These are phyloP conservation scores for Fraxinus dipetala DNA, from an alignment of 305 asterid genomes.

Conservation along the genomic window DNA sequence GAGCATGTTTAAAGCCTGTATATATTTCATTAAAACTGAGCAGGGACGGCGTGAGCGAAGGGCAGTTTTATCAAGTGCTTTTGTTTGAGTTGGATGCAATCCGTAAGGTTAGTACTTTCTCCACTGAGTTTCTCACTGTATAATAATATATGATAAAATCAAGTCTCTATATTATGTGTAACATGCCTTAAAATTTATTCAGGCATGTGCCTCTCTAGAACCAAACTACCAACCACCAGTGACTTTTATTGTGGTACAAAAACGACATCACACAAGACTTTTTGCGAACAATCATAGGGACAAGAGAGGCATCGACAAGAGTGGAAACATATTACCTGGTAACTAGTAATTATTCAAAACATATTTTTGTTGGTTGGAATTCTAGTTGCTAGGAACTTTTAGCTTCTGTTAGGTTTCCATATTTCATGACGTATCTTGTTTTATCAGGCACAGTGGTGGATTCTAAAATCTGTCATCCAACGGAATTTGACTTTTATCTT, in stretches of 20 bases:
- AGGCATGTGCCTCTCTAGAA: conserved; percentile 97
- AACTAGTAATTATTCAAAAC: neutral
- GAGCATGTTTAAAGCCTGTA: neutral
- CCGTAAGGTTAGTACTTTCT: conserved; percentile 58
- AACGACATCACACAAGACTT: conserved; percentile 88
- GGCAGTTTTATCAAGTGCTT: conserved; percentile 96
- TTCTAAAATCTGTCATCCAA: conserved; percentile 94
- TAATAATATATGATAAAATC: neutral
- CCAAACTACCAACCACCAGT: conserved; percentile 98
- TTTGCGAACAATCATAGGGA: conserved; percentile 92
- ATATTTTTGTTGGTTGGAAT: neutral
- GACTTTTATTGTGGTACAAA: conserved; percentile 90
- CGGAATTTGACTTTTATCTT: conserved; percentile 93
- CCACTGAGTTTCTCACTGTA: neutral
- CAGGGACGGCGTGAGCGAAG: conserved; percentile 99
- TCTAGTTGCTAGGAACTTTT: neutral
- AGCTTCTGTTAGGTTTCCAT: neutral
- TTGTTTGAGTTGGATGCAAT: conserved; percentile 96
- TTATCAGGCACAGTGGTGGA: conserved; percentile 87
- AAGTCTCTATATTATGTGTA: neutral
- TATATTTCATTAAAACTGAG: neutral
- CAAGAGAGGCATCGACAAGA: conserved; percentile 77
- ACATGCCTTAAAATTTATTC: conserved; percentile 1
- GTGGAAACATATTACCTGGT: conserved; percentile 96
- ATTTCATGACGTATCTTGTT: neutral